Conservation (phyloP, 768 basidiomycete genomes). For the Rhodotorula graminis region DNA sequence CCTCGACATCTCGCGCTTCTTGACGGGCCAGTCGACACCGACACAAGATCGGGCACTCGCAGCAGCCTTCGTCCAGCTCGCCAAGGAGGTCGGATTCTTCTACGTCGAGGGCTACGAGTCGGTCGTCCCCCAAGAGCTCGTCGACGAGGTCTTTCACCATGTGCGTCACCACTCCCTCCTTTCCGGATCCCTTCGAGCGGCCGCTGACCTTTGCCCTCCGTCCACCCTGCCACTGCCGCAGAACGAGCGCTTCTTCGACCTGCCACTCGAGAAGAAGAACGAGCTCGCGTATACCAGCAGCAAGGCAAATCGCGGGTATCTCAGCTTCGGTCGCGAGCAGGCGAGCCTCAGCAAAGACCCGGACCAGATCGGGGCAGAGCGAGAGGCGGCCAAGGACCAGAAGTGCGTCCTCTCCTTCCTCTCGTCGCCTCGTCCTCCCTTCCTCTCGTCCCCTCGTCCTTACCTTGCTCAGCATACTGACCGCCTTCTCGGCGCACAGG, state of each 20-base stretch:
- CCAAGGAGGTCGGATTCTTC: slow-evolving; percentile 51
- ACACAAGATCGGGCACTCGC: background rate
- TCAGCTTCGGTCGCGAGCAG: slow-evolving; percentile 5
- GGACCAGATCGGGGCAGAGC: background rate
- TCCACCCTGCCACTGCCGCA: too few relatives aligned
- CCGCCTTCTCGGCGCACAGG: background rate
- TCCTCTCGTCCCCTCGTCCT: background rate
- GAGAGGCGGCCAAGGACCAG: slow-evolving; percentile 12
- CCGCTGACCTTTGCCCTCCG: too few relatives aligned
- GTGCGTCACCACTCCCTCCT: background rate
- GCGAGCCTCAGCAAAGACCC: slow-evolving; percentile 6
- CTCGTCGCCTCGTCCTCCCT: background rate
- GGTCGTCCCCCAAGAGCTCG: slow-evolving; percentile 49
- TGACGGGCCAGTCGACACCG: background rate
- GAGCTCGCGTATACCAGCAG: slow-evolving; percentile 21
- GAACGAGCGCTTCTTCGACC: slow-evolving; percentile 44
- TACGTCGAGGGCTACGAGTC: slow-evolving; percentile 51
- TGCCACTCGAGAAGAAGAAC: slow-evolving; percentile 52
- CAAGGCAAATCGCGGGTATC: slow-evolving; percentile 31
- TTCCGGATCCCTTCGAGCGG: background rate
- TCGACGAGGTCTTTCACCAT: slow-evolving; percentile 15
- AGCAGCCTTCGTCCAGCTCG: background rate
- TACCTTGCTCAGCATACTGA: too few relatives aligned
- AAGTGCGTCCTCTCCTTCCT: background rate
- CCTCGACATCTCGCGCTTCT: slow-evolving; percentile 9